Evolutionary conservation across 2,329 filamentous ascomycete genomes (phyloP).

Genomic region (Epichloe coenophiala): DNA sequence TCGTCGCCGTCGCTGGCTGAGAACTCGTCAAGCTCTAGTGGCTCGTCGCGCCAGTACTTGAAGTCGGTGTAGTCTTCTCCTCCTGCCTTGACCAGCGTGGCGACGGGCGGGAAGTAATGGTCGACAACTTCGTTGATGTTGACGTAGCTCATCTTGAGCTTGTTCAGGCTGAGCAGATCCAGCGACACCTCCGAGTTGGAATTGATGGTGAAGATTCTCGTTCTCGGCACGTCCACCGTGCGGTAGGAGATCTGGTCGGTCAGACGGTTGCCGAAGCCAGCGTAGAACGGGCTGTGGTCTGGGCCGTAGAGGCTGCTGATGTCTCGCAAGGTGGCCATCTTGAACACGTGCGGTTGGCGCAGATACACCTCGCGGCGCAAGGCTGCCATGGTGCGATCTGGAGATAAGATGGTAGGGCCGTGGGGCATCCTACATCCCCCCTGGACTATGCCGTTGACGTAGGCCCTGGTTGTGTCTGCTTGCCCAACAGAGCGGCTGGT

Average conservation of each 20-base stretch:
- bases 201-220: constrained; percentile 96
- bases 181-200: constrained; percentile 91
- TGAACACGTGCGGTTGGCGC: constrained; percentile 95
- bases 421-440: constrained; percentile 79
- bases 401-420: constrained; percentile 88
- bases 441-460: constrained; percentile 79
- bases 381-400: constrained; percentile 88
- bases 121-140: constrained; percentile 96
- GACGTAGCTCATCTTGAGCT: constrained; percentile 92
- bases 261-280: constrained; percentile 89
- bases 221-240: constrained; percentile 87
- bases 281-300: constrained; percentile 77
- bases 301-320: constrained; percentile 78
- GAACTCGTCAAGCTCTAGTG: constrained; percentile 77
- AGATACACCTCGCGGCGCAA: constrained; percentile 86
- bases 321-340: constrained; percentile 94
- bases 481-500: constrained; percentile 90
- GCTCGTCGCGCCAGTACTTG: constrained; percentile 83
- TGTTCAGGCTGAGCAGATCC: constrained; percentile 80
- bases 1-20: constrained; percentile 62
- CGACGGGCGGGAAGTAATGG: constrained; percentile 92
- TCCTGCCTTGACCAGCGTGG: constrained; percentile 71
- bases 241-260: constrained; percentile 95
- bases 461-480: constrained; percentile 78
- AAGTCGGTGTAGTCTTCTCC: constrained; percentile 96